Base-by-base conservation (phyloP, 345 rosid genomes). In the Aquilaria malaccensis region DNA sequence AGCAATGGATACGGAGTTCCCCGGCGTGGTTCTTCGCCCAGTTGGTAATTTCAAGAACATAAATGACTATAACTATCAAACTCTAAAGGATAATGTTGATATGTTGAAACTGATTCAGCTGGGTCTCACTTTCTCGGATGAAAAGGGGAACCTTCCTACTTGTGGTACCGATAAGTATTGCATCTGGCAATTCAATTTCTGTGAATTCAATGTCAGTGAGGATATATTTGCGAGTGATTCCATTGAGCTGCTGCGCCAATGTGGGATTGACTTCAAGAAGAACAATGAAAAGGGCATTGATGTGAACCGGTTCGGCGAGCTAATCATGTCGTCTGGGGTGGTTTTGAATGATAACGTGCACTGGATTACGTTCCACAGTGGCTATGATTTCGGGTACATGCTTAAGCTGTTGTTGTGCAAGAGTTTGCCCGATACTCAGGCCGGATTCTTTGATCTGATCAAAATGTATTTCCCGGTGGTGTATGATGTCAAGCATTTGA, bases 1-100 rank as follows among this genome's bases (percentile, higher is more conserved):
- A 0, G 97, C 97, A 0, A 89, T 89, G 97, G 97, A 89, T 77
- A 85, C 97, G 2, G 97, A 90, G 84, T 90, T 90, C 73, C 97
- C 97, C 0, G 97, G 97, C 9, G 97, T 90, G 0, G 97, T 90
- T 47, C 60, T 77, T 31, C 91, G 93, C 1, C 97, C 97, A 0
- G 84, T 90, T 0, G 93, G 88, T 30, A 77, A 75, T 63, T 90
- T 87, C 50, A 90, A 87, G 85, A 76, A 84, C 63, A 87, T 87
- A n/a, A 87, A 67, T 33, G 97, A 90, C 13, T 85, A 76, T 30
- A 87, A 90, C 72, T 90, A 90, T 54, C 81, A 72, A 31, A 90
- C 95, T 30, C 70, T 90, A 76, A 90, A 90, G 56, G 90, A 85
- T 61, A 90, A 90, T 32, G 97, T 90, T 0, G 88, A 90, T 53